Base-by-base conservation (phyloP, 2,329 filamentous ascomycete genomes). In the Teratosphaeriaceae sp. region DNA sequence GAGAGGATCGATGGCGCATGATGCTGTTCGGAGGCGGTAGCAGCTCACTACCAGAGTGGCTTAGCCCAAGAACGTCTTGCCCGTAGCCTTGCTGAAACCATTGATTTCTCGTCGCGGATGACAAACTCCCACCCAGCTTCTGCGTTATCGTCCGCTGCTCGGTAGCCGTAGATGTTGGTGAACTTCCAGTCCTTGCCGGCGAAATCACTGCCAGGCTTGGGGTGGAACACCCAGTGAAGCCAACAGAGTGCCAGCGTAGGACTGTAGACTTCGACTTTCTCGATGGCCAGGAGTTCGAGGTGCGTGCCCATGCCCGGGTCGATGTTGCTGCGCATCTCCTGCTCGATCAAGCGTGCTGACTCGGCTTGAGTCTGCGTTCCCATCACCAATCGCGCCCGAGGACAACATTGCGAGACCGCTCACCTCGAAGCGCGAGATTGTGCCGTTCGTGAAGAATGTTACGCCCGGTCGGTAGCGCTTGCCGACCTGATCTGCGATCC, bases 51-150 rank as follows among this genome's bases (percentile, higher is more conserved):
- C n/a, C n/a, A n/a, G n/a, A n/a, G n/a, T n/a, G n/a, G 4, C 24
- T 38, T 20, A 38, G 35, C 35, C n/a, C 12, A 38, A 20, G 42
- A 50, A 50, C 11, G n/a, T 26, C 36, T 18, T 33, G 21, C 47
- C 47, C 16, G 43, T 45, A n/a, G 47, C 45, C 18, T 35, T 39
- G 2, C 23, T 7, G 22, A 50, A 43, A n/a, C 34, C 42, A 18
- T 43, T 41, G 5, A 47, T 37, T 37, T 50, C 4, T 45, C 11
- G 38, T 50, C 47, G 15, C 47, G n/a, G 12, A 50, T 19, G n/a
- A 50, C 47, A 31, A 43, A 50, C 40, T 50, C 47, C 45, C 45
- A 50, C 2, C 47, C 47, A 13, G 31, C 38, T 13, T 35, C 39
- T n/a, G 23, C 19, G 5, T 33, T 36, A 5, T 19, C 39, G 13